phyloP scores from a whole-genome alignment of 2,329 filamentous ascomycete genomes.

The Diaporthe sp. region DNA sequence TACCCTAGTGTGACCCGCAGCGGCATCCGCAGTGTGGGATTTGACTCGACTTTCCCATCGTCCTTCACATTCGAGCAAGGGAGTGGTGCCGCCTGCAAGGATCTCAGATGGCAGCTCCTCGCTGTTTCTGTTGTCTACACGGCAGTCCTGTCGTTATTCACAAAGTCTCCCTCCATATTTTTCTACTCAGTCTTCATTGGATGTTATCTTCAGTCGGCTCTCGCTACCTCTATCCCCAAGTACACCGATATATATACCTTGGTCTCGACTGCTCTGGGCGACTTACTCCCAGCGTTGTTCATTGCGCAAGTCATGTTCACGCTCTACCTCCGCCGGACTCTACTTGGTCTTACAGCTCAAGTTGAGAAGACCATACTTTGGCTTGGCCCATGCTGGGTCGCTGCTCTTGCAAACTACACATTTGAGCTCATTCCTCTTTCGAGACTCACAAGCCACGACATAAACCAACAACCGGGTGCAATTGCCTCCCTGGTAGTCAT shows the following conservation, averaged over 20 bases:
- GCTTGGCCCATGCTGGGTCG: conserved; percentile 77
- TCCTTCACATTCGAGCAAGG: conserved; percentile 72
- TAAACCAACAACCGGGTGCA: conserved; percentile 76
- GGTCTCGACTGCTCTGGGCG: conserved; percentile 55
- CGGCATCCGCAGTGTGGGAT: conserved; percentile 71
- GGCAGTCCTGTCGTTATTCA: conserved; percentile 72
- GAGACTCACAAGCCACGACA: conserved; percentile 76
- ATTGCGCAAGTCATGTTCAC: conserved; percentile 76
- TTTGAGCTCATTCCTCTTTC: conserved; percentile 79
- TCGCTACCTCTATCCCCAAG: conserved; percentile 71
- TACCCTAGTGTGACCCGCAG: conserved; percentile 56
- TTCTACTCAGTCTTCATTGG: conserved; percentile 64
- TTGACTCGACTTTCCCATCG: conserved; percentile 78
- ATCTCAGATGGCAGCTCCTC: conserved; percentile 66
- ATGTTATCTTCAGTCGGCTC: conserved; percentile 50
- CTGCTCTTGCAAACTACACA: conserved; percentile 79
- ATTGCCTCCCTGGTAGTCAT: conserved; percentile 73
- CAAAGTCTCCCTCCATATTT: conserved; percentile 72
- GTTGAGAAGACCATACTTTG: conserved; percentile 78
- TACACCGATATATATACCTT: conserved; percentile 73
- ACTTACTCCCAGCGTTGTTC: conserved; percentile 76
- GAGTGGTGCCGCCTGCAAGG: conserved; percentile 56
- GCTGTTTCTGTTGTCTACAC: conserved; percentile 75
- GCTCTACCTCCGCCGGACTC: conserved; percentile 65
- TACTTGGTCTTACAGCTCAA: conserved; percentile 69